phyloP scores from a whole-genome alignment of 768 basidiomycete species.

The Agrocybe praecox region DNA sequence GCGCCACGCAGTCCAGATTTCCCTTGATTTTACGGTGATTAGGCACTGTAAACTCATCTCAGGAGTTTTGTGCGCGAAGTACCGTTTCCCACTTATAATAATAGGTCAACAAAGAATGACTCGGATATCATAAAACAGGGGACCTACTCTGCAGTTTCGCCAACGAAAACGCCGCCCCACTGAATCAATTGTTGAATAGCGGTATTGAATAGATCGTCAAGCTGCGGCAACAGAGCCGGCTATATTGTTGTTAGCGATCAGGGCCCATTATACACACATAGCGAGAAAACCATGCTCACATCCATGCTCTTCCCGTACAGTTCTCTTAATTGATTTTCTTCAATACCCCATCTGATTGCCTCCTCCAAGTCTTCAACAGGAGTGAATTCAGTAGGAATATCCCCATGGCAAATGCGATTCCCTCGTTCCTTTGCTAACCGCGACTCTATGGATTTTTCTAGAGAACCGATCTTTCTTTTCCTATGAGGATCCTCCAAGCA shows the following conservation, averaged over 20 bases:
- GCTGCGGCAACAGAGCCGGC: conserved; percentile 56
- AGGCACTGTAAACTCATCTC: conserved; percentile 69
- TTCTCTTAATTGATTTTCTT: conserved; percentile 58
- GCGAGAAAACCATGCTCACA: conserved; percentile 36
- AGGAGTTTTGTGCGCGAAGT: conserved; percentile 73
- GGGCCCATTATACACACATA: background rate
- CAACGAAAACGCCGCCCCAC: conserved; percentile 73
- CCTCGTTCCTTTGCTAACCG: conserved; percentile 67
- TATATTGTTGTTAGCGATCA: conserved; percentile 27
- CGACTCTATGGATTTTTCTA: conserved; percentile 74
- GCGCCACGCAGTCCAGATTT: conserved; percentile 72
- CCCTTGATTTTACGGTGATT: conserved; percentile 64
- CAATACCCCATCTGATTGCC: conserved; percentile 77
- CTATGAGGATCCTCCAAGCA: conserved; percentile 80
- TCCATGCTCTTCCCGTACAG: conserved; percentile 58
- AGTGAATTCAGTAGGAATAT: conserved; percentile 29
- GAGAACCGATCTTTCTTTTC: conserved; percentile 69
- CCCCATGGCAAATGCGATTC: conserved; percentile 62
- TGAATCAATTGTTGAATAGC: conserved; percentile 77
- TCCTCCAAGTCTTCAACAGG: conserved; percentile 53
- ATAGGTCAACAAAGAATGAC: conserved; percentile 9
- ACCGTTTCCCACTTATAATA: conserved; percentile 63
- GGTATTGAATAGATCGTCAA: conserved; percentile 77
- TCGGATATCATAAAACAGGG: conserved; percentile 9
- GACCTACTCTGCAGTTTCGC: conserved; percentile 65